These are phyloP conservation scores for Aspergillus candidus DNA, from an alignment of 2,329 filamentous ascomycete species.

Conservation along the genomic window DNA sequence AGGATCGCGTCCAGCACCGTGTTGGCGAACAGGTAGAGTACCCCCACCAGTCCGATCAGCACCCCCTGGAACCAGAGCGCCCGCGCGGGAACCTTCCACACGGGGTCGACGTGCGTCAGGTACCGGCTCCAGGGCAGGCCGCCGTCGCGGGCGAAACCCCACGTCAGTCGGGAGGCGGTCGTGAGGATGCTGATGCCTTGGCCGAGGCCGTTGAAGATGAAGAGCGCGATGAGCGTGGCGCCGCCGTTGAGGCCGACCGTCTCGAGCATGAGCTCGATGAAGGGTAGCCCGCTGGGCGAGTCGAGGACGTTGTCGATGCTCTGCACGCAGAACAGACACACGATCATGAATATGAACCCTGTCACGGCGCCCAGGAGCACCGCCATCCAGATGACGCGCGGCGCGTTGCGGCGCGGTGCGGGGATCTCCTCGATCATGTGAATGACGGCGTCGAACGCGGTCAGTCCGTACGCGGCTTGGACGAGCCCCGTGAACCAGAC, in stretches of 20 bases:
- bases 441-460: conserved; percentile 54
- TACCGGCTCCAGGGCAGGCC: conserved; percentile 43
- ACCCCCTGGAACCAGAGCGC: conserved; percentile 49
- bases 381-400: conserved; percentile 49
- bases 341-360: conserved; percentile 49
- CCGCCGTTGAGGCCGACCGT: conserved; percentile 39
- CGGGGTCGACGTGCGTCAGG: conserved; percentile 41
- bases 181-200: conserved; percentile 50
- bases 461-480: conserved; percentile 52
- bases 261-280: conserved; percentile 44
- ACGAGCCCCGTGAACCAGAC: conserved; percentile 55
- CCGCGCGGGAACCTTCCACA: conserved; percentile 49
- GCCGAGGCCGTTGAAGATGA: conserved; percentile 52
- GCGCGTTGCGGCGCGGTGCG: conserved; percentile 46
- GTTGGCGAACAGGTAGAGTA: conserved; percentile 51
- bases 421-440: conserved; percentile 56
- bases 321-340: conserved; percentile 49
- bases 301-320: conserved; percentile 39
- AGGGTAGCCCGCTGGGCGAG: conserved; percentile 39
- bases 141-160: conserved; percentile 52
- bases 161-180: conserved; percentile 48
- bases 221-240: conserved; percentile 47
- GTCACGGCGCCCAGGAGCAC: conserved; percentile 46
- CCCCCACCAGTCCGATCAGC: conserved; percentile 45
- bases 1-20: conserved; percentile 51